These are phyloP conservation scores for Russula vinacea DNA, from an alignment of 768 basidiomycete genomes.

Conservation along the genomic window DNA sequence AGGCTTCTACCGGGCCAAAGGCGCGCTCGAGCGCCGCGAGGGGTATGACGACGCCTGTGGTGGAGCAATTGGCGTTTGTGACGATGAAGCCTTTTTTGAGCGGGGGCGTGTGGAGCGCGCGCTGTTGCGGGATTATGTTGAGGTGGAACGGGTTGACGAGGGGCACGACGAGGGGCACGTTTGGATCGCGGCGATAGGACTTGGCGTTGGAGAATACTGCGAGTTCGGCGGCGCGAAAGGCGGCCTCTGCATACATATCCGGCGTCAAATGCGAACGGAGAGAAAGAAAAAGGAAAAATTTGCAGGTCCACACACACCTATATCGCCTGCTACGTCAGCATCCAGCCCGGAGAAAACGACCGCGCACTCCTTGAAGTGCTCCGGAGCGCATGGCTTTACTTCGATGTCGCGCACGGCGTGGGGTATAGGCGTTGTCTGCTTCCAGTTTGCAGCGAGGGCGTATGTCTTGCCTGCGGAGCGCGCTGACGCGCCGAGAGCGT, in stretches of 20 bases:
- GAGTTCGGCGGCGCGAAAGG: constrained; percentile 83
- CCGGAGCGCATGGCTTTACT: constrained; percentile 74
- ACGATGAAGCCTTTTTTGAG: constrained; percentile 89
- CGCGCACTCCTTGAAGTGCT: constrained; percentile 74
- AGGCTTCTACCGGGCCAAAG: constrained; percentile 91
- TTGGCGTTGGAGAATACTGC: constrained; percentile 97
- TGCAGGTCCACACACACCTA: constrained; percentile 64
- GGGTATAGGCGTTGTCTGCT: constrained; percentile 79
- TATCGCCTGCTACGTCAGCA: constrained; percentile 90
- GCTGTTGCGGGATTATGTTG: constrained; percentile 81
- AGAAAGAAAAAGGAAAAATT: too few relatives aligned
- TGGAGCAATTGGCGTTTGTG: constrained; percentile 98
- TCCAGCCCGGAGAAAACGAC: constrained; percentile 96
- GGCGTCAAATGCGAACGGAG: too few relatives aligned
- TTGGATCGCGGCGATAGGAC: constrained; percentile 88
- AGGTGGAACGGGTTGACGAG: constrained; percentile 90
- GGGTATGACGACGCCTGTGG: constrained; percentile 90
- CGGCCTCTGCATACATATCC: too few relatives aligned
- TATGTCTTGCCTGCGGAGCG: constrained; percentile 86
- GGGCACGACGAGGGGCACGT: constrained; percentile 93
- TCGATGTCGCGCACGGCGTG: constrained; percentile 54
- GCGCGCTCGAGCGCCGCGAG: constrained; percentile 83
- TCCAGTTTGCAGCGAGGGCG: constrained; percentile 74
- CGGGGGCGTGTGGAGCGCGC: constrained; percentile 57
- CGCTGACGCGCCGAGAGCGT: constrained; percentile 83